Conservation (phyloP, 2,329 filamentous ascomycete species). For the Ceratocystis albifundus region DNA sequence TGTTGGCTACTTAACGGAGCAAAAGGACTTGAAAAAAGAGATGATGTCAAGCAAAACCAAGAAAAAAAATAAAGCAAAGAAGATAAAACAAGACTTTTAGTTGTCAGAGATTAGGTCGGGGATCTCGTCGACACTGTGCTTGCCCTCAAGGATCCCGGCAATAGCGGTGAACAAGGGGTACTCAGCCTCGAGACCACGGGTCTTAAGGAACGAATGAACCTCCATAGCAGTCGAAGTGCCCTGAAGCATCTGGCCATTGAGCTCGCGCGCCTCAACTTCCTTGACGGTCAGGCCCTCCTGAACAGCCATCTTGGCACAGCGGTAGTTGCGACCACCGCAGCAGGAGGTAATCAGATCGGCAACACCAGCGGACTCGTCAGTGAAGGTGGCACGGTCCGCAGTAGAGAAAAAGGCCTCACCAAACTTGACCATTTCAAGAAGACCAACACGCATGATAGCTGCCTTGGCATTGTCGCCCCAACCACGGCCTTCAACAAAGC, state of each 20-base stretch:
- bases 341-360: conserved; percentile 93
- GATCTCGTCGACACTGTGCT: conserved; percentile 67
- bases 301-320: conserved; percentile 80
- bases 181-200: conserved; percentile 62
- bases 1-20: conserved; percentile 18
- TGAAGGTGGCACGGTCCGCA: conserved; percentile 74
- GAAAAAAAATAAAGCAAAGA: conserved; percentile 5
- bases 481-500: conserved; percentile 86
- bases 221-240: conserved; percentile 86
- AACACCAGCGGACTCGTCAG: conserved; percentile 90
- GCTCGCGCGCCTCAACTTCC: conserved; percentile 76
- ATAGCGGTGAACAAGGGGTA: conserved; percentile 92
- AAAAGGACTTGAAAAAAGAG: conserved; percentile 13
- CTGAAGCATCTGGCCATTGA: conserved; percentile 95
- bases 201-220: conserved; percentile 78
- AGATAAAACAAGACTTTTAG: conserved; percentile 14
- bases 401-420: conserved; percentile 88
- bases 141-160: conserved; percentile 62
- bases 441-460: conserved; percentile 92
- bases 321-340: conserved; percentile 83
- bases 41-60: conserved; percentile 15
- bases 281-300: conserved; percentile 67
- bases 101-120: conserved; percentile 49
- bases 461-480: conserved; percentile 99
- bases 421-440: conserved; percentile 94